Percentiles rank a stretch among this genome's conserved stretches.
phyloP scores from a whole-genome alignment of 805 yeast species.

The Spathaspora sp. region DNA sequence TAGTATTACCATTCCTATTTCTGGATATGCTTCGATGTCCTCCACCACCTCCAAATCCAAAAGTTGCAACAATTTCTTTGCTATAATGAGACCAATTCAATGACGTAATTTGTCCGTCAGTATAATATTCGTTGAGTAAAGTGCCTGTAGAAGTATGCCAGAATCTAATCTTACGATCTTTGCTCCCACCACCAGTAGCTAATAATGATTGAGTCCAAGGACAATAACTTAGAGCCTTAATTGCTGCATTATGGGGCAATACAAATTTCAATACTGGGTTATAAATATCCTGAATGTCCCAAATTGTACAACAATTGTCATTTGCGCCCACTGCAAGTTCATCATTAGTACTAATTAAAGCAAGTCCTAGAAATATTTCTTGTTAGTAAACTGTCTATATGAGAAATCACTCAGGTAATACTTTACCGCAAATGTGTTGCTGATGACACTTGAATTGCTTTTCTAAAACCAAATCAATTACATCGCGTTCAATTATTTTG shows the following conservation, averaged over 20 bases:
- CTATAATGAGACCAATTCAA: constrained; percentile 67
- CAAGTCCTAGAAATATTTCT: constrained; percentile 48
- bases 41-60: constrained; percentile 63
- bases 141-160: constrained; percentile 88
- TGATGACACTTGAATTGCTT: constrained; percentile 23
- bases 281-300: constrained; percentile 52
- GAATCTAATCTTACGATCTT: constrained; percentile 74
- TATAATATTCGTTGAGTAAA: constrained; percentile 49
- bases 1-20: background rate
- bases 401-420: background rate
- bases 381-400: constrained; percentile 15
- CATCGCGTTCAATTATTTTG: constrained; percentile 20
- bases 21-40: background rate
- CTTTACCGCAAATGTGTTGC: constrained; percentile 39
- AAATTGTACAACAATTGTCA: constrained; percentile 74
- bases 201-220: constrained; percentile 82
- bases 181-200: constrained; percentile 90
- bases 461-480: constrained; percentile 1
- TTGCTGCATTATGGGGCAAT: constrained; percentile 78
- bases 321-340: constrained; percentile 81
- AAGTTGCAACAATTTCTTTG: constrained; percentile 71
- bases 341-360: constrained; percentile 48
- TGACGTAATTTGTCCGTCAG: constrained; percentile 76
- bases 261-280: constrained; percentile 44
- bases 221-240: constrained; percentile 84